phyloP scores from a whole-genome alignment of 345 rosid species.

The Gossypium arboreum region DNA sequence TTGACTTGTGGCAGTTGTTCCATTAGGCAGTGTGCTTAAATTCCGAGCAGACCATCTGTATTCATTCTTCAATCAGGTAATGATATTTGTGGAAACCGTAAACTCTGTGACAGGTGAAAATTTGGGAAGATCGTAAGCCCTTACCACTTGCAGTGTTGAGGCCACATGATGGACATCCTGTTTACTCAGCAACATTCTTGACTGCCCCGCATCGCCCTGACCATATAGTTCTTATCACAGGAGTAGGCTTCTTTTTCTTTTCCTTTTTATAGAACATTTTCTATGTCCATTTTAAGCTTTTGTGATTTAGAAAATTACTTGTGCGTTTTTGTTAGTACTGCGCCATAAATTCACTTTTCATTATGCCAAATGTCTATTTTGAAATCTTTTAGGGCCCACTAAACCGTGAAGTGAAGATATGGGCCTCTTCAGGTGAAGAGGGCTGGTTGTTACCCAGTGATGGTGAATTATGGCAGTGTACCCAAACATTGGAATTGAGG shows the following conservation, averaged over 20 bases:
- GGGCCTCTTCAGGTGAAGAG: constrained; percentile 61
- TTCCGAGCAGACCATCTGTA: not conserved
- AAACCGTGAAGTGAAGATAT: constrained; percentile 58
- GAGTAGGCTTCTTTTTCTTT: constrained; percentile 35
- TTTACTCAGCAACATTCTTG: constrained; percentile 56
- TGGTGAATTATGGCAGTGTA: constrained; percentile 55
- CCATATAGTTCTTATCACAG: constrained; percentile 66
- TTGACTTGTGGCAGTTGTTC: not conserved
- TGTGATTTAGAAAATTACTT: not conserved
- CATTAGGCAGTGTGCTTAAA: not conserved
- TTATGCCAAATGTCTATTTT: not conserved
- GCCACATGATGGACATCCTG: constrained; percentile 67
- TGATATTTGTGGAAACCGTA: constrained; percentile 9
- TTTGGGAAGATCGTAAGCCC: constrained; percentile 71
- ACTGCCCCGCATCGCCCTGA: constrained; percentile 61
- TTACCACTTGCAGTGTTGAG: constrained; percentile 52
- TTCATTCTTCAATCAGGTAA: not conserved
- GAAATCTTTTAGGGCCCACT: constrained; percentile 46
- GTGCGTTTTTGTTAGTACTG: not conserved
- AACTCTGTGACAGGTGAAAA: constrained; percentile 49
- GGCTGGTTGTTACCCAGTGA: constrained; percentile 72
- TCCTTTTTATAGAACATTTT: not conserved
- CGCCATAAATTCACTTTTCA: not conserved
- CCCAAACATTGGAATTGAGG: constrained; percentile 56
- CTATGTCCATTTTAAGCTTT: not conserved